These are phyloP conservation scores for Colletotrichum godetiae DNA, from an alignment of 2,329 filamentous ascomycete genomes.

Conservation along the genomic window DNA sequence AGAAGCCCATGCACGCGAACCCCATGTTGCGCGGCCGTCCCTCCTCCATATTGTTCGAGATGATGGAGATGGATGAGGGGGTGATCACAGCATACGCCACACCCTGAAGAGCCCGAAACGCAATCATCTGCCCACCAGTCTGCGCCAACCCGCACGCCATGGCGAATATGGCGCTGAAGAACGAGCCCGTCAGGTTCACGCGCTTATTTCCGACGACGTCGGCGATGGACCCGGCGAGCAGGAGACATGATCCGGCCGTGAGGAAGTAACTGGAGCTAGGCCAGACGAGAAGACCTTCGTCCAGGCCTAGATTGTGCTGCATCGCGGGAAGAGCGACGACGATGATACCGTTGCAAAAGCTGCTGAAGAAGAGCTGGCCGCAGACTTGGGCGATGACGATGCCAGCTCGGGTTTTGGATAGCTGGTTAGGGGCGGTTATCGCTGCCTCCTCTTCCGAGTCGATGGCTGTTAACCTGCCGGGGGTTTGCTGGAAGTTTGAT, in stretches of 20 bases:
- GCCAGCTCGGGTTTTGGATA: background rate
- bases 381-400: slow-evolving; percentile 10
- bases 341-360: slow-evolving; percentile 15
- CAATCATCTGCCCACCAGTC: slow-evolving; percentile 8
- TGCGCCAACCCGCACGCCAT: slow-evolving; percentile 13
- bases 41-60: slow-evolving; percentile 8
- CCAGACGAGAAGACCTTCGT: slow-evolving; percentile 12
- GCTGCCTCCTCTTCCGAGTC: background rate
- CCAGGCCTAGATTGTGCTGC: background rate
- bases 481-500: background rate
- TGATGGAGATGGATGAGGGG: slow-evolving; percentile 17
- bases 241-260: background rate
- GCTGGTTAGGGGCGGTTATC: background rate
- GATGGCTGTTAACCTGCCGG: background rate
- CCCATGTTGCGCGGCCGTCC: slow-evolving; percentile 44
- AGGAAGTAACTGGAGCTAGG: slow-evolving; percentile 16
- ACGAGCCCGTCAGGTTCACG: slow-evolving; percentile 18
- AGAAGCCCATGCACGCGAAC: slow-evolving; percentile 39
- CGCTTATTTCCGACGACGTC: slow-evolving; percentile 20
- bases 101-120: slow-evolving; percentile 23
- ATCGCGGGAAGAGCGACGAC: slow-evolving; percentile 15
- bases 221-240: slow-evolving; percentile 17
- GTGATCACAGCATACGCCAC: slow-evolving; percentile 17
- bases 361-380: slow-evolving; percentile 11
- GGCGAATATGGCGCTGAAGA: slow-evolving; percentile 14